Evolutionary conservation across 345 rosid genomes (phyloP), one percentile per base, ranked within the genome.

Genomic region (Acer negundo): DNA sequence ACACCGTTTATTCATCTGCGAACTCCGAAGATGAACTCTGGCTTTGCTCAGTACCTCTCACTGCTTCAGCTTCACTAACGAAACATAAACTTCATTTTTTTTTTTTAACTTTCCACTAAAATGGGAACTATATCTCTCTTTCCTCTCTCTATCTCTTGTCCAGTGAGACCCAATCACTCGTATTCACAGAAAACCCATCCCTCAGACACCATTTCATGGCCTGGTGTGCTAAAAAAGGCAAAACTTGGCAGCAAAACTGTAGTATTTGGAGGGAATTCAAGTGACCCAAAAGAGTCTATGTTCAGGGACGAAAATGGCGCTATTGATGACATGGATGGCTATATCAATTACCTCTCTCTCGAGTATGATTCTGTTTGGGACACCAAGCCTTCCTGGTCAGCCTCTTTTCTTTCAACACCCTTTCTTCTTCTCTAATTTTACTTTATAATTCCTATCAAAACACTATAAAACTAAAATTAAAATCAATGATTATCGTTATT

Each of bases 351-450:
- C 72, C 93, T 95, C 16, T 93, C 99, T 51, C 98, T 94, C 23
- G 99, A 93, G 73, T 95, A 95, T 82, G 99, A 95, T 74, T 91
- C 97, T 28, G 97, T 95, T n/a, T 93, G 99, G 99, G 99, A 95
- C 86, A 95, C 98, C 31, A 92, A 92, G 78, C 97, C 99, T 8
- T 90, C 92, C 63, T 95, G 99, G 97, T 95, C 76, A 63, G 81
- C 59, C 59, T 62, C 16, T 64, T 26, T 11, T 13, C 51, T 55
- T 59, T 47, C 46, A 42, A 42, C 12, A 46, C 19, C 5, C 16
- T 55, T 62, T 44, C 31, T 22, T 46, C 12, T 59, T 59, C 10
- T 59, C 58, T 20, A 9, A 49, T 67, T 13, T 69, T n/a, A 23
- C 49, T 46, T 46, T 10, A 46, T 46, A 46, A 46, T 46, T 46